phyloP scores from a whole-genome alignment of 371 early-diverging fungal species.

The Rhizopus microsporus region DNA sequence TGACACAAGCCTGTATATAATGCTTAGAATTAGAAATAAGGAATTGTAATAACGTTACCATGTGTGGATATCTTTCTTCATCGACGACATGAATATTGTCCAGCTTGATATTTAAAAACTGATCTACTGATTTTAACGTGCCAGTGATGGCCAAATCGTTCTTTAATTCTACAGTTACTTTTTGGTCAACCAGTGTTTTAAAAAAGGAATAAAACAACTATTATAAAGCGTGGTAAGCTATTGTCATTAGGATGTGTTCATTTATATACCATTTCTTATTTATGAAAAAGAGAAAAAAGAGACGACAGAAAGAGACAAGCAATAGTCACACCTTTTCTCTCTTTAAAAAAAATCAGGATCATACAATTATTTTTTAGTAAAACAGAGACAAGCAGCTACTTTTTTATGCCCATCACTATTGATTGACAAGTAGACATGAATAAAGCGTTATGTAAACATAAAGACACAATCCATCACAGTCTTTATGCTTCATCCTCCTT shows the following conservation, averaged over 20 bases:
- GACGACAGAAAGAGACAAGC: too few species aligned
- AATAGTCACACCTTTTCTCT: too few species aligned
- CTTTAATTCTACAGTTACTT: conserved; percentile 97
- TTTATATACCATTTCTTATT: too few species aligned
- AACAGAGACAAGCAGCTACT: too few species aligned
- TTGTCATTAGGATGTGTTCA: conserved; percentile 14
- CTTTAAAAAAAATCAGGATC: too few species aligned
- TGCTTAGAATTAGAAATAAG: background rate
- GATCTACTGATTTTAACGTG: conserved; percentile 95
- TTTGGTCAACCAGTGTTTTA: conserved; percentile 96
- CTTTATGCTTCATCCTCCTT: too few species aligned
- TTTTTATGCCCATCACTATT: too few species aligned
- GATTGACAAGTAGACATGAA: too few species aligned
- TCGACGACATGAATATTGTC: conserved; percentile 90
- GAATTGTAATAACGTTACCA: conserved; percentile 63
- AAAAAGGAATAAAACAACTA: conserved; percentile 99
- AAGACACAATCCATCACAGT: too few species aligned
- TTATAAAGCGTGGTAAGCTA: conserved; percentile 25
- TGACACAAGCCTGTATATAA: conserved; percentile 76
- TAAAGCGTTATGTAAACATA: too few species aligned
- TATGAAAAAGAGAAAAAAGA: too few species aligned
- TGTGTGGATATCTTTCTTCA: conserved; percentile 92
- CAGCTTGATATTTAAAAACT: conserved; percentile 97
- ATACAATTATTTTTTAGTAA: too few species aligned
- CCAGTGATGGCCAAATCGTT: conserved; percentile 96